Conservation (phyloP, 768 basidiomycete genomes). For the Lyophyllum atratum region DNA sequence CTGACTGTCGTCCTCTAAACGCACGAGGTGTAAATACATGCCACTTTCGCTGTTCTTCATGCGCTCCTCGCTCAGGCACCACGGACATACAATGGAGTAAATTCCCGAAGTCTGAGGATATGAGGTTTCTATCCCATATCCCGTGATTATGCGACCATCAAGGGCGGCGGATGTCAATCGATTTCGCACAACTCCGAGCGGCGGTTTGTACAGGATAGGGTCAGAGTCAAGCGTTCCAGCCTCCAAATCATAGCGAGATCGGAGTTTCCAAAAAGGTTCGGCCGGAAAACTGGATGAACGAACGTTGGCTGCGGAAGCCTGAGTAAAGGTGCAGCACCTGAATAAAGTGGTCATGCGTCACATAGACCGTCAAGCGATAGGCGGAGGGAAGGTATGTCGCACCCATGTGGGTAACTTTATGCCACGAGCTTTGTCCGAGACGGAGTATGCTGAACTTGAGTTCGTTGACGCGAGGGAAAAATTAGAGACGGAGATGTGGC, state of each 20-base stretch:
- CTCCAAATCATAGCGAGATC: background rate
- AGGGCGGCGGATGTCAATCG: conserved; percentile 3
- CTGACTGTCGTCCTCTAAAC: background rate
- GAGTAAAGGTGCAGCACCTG: background rate
- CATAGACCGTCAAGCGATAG: background rate
- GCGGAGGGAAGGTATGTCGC: too few species aligned
- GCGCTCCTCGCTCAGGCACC: background rate
- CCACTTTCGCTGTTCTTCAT: background rate
- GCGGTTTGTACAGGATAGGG: background rate
- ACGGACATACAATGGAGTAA: background rate
- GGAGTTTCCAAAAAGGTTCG: too few species aligned
- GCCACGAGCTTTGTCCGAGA: conserved; percentile 7
- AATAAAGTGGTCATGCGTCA: background rate
- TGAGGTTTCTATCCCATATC: background rate
- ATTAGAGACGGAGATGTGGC: background rate
- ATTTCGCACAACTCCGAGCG: background rate
- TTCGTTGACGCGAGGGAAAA: background rate
- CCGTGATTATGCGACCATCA: conserved; percentile 2
- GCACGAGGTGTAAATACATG: background rate
- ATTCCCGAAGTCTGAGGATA: background rate
- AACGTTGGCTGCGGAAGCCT: background rate
- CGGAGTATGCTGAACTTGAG: background rate
- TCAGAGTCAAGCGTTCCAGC: background rate
- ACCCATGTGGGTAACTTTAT: background rate
- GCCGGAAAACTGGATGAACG: background rate